A percentile compares a stretch with the other conserved stretches of the same genome.
These are phyloP conservation scores for Arthrobotrys musiformis DNA, from an alignment of 2,329 filamentous ascomycete species.

Conservation along the genomic window DNA sequence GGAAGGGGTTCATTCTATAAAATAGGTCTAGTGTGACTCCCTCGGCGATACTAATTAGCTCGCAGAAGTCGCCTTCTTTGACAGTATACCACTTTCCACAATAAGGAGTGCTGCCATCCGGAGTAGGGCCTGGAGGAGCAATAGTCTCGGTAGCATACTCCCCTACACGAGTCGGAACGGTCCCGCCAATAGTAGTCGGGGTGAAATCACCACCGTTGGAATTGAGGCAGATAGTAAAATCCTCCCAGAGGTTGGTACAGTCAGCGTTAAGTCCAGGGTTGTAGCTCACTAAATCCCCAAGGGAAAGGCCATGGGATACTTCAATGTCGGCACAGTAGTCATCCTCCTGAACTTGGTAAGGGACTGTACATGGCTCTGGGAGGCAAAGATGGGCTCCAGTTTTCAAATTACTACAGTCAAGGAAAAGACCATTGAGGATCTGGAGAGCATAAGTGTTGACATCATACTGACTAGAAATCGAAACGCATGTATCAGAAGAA, in stretches of 20 bases:
- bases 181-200: not conserved
- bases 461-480: constrained; percentile 11
- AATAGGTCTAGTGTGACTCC: constrained; percentile 16
- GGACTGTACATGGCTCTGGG: not conserved
- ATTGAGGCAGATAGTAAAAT: constrained; percentile 25
- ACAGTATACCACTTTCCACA: constrained; percentile 33
- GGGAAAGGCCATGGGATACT: not conserved
- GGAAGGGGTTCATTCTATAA: constrained; percentile 14
- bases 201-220: not conserved
- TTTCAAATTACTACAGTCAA: constrained; percentile 19
- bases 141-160: constrained; percentile 9
- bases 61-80: constrained; percentile 18
- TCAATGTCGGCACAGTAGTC: constrained; percentile 16
- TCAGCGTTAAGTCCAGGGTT: constrained; percentile 10
- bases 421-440: constrained; percentile 21
- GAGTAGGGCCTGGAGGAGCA: not conserved
- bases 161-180: constrained; percentile 8
- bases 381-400: constrained; percentile 1
- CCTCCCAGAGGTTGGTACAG: constrained; percentile 15
- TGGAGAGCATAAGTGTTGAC: constrained; percentile 7
- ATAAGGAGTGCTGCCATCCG: not conserved
- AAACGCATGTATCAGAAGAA: constrained; percentile 19
- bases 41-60: constrained; percentile 1
- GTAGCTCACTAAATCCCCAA: not conserved
- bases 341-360: constrained; percentile 1